phyloP scores from a whole-genome alignment of 176 grass and related monocot species.

The Alopecurus myosuroides region DNA sequence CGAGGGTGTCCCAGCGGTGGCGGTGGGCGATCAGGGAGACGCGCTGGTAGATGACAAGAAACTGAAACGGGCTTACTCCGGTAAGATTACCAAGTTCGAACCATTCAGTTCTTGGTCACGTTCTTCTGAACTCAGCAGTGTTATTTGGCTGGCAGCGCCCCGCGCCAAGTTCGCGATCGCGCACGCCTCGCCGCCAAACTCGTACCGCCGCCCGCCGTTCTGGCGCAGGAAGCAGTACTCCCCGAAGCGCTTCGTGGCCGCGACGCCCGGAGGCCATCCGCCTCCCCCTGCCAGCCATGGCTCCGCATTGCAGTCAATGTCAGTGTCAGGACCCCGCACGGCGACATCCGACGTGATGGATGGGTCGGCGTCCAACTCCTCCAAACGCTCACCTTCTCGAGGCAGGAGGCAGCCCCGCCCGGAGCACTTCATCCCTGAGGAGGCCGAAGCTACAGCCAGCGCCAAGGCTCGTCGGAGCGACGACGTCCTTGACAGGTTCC shows the following conservation, averaged over 20 bases:
- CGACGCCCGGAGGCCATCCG: neutral
- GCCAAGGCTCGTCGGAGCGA: conserved; percentile 9
- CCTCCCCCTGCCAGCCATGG: neutral
- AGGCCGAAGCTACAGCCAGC: neutral
- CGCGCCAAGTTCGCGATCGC: neutral
- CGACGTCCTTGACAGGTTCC: conserved; percentile 11
- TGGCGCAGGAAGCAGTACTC: conserved; percentile 24
- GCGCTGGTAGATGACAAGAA: neutral
- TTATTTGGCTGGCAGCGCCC: neutral
- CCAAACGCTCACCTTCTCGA: neutral
- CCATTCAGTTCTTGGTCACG: neutral
- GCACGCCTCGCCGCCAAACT: neutral
- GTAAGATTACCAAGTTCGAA: neutral
- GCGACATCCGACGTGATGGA: too few relatives aligned
- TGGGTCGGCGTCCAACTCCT: neutral
- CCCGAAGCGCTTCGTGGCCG: neutral
- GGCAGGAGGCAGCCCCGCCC: conserved; percentile 26
- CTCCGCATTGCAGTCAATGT: too few relatives aligned
- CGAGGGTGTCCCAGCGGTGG: neutral
- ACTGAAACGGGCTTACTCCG: neutral
- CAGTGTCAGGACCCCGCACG: too few relatives aligned
- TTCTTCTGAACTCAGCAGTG: neutral
- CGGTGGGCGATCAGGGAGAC: neutral
- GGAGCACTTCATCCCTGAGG: conserved; percentile 5
- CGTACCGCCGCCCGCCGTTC: neutral